Evolutionary conservation across 768 basidiomycete genomes (phyloP).

Genomic region (Udeniomyces megalosporus): DNA sequence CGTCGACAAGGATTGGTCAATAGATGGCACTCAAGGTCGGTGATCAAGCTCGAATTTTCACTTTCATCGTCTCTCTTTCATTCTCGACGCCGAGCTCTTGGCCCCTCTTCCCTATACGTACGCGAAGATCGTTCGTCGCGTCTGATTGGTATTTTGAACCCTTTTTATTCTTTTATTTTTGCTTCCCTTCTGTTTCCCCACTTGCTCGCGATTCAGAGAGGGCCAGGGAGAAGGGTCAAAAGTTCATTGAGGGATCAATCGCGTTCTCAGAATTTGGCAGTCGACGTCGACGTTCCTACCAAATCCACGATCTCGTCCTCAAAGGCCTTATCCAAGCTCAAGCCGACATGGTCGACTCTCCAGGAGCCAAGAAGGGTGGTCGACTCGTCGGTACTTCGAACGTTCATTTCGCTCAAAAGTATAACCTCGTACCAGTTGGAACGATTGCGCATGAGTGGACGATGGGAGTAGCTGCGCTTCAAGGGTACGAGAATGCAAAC

Average conservation of each 20-base stretch:
- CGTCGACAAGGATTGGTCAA: constrained; percentile 63
- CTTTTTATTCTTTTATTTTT: too few species aligned
- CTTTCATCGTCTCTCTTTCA: too few species aligned
- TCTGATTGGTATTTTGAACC: too few species aligned
- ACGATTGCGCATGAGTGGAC: constrained; percentile 37
- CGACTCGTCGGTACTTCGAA: constrained; percentile 74
- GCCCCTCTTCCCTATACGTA: too few species aligned
- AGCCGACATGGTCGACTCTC: constrained; percentile 33
- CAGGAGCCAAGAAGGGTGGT: constrained; percentile 31
- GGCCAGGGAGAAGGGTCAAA: constrained; percentile 52
- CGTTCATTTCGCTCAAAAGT: constrained; percentile 72
- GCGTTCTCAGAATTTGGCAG: constrained; percentile 76
- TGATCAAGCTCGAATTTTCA: too few species aligned
- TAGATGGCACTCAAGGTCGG: too few species aligned
- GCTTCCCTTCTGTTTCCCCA: background rate
- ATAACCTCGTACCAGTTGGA: constrained; percentile 50
- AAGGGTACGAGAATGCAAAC: constrained; percentile 67
- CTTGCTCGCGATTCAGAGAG: constrained; percentile 45
- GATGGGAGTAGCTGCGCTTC: constrained; percentile 50
- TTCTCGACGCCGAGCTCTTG: too few species aligned
- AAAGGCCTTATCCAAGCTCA: constrained; percentile 49
- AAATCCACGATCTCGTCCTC: constrained; percentile 62
- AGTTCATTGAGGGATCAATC: constrained; percentile 28
- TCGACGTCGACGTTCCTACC: constrained; percentile 53
- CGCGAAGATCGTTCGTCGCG: too few species aligned